A percentile compares a stretch with the other conserved stretches of the same genome.
Conservation (phyloP, 2,329 filamentous ascomycete species). For the Calycina herbarum region DNA sequence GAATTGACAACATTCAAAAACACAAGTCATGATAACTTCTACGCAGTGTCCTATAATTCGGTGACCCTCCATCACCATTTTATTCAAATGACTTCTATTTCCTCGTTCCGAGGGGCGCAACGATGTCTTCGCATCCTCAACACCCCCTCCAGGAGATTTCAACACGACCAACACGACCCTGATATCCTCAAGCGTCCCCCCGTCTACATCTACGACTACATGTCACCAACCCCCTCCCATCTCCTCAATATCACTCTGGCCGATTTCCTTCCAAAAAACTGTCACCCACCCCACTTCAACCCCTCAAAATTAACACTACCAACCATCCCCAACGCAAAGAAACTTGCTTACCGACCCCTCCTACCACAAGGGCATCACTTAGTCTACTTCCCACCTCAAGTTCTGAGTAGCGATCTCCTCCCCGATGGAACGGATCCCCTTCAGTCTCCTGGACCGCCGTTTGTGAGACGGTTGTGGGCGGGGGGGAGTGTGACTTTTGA, state of each 20-base stretch:
- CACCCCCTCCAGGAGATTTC: neutral
- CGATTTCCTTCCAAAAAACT: constrained; percentile 50
- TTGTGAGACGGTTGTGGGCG: constrained; percentile 82
- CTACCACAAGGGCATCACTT: constrained; percentile 72
- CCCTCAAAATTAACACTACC: constrained; percentile 24
- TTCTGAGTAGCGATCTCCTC: constrained; percentile 62
- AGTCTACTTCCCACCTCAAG: constrained; percentile 79
- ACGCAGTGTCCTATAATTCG: neutral
- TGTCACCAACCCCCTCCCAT: constrained; percentile 62
- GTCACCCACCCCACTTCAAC: constrained; percentile 26
- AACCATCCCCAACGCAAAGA: neutral
- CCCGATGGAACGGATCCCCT: constrained; percentile 82
- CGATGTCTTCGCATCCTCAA: constrained; percentile 7
- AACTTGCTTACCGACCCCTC: neutral
- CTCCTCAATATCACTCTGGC: constrained; percentile 64
- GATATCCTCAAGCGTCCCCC: constrained; percentile 27
- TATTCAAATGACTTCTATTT: constrained; percentile 5
- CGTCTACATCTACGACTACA: constrained; percentile 46
- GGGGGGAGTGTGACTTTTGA: constrained; percentile 69
- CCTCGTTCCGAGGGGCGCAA: neutral
- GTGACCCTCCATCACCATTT: neutral
- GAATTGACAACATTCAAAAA: neutral
- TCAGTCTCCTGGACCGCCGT: constrained; percentile 73
- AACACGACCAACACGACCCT: neutral
- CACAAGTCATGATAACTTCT: neutral